A percentile compares a stretch with the other conserved stretches of the same genome.
Conservation (phyloP, 179 eudicot genomes). For the Actinidia chinensis region DNA sequence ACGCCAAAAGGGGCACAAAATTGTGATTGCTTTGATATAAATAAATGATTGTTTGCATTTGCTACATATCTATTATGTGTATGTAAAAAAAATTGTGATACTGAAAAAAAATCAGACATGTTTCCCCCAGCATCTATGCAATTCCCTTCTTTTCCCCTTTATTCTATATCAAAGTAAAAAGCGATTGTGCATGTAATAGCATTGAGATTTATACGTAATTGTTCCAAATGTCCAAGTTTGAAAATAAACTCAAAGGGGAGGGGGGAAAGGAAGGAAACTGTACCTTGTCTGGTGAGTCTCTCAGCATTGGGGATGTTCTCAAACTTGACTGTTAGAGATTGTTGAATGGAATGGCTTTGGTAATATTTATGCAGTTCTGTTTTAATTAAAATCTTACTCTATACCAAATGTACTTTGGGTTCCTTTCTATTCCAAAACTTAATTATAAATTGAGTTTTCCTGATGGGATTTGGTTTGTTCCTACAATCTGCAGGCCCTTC, state of each 20-base stretch:
- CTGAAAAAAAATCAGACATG: not conserved
- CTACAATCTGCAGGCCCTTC: slow-evolving; percentile 76
- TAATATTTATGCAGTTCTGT: not conserved
- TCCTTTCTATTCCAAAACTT: too few species aligned
- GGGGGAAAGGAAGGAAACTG: not conserved
- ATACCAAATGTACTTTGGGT: not conserved
- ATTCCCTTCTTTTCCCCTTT: not conserved
- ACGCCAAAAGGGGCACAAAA: not conserved
- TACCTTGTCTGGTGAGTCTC: not conserved
- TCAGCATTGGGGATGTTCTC: not conserved
- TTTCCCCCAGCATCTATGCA: not conserved
- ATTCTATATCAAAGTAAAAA: not conserved
- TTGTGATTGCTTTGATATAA: not conserved
- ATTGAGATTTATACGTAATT: not conserved
- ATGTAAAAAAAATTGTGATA: not conserved
- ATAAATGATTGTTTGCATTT: not conserved
- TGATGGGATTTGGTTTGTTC: slow-evolving; percentile 10
- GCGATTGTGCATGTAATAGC: not conserved
- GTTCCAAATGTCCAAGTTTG: not conserved
- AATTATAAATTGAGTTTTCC: not conserved
- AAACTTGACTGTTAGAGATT: not conserved
- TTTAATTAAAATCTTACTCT: not conserved
- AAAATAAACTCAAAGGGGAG: not conserved
- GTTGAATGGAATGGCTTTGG: not conserved
- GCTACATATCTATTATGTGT: not conserved